Percentiles rank a stretch among this genome's conserved stretches.
phyloP scores from a whole-genome alignment of 306 rosid genomes.

The Ammopiptanthus mongolicus region DNA sequence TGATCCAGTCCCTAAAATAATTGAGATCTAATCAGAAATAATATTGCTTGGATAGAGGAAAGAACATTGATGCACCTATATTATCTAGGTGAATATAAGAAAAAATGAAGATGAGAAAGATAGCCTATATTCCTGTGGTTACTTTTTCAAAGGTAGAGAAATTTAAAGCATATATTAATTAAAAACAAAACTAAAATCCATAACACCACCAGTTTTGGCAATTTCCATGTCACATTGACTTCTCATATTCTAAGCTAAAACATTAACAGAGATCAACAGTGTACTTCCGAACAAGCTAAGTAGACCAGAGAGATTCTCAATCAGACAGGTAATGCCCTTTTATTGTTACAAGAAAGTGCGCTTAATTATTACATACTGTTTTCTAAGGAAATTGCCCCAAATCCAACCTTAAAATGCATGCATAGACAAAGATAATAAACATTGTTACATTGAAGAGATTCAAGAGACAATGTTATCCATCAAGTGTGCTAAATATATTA shows the following conservation, averaged over 20 bases:
- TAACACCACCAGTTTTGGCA: background rate
- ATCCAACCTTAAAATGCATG: background rate
- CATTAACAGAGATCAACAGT: background rate
- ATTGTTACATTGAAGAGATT: background rate
- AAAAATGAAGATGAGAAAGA: background rate
- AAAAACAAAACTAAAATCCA: background rate
- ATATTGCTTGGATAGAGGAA: background rate
- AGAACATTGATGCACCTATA: conserved; percentile 13
- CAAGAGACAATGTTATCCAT: background rate
- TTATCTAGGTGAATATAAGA: background rate
- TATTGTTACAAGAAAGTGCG: background rate
- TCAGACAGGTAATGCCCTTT: background rate
- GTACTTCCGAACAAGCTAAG: background rate
- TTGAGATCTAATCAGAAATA: conserved; percentile 16
- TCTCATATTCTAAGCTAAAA: background rate
- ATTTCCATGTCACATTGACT: background rate
- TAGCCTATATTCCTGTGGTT: background rate
- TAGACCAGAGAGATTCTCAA: background rate
- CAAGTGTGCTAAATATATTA: background rate
- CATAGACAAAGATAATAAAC: background rate
- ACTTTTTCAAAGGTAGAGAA: background rate
- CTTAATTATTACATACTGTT: background rate
- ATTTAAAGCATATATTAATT: background rate
- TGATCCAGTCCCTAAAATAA: conserved; percentile 53
- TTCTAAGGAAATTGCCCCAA: background rate